phyloP scores from a whole-genome alignment of 768 basidiomycete genomes.

The Trichaptum fuscoviolaceum region DNA sequence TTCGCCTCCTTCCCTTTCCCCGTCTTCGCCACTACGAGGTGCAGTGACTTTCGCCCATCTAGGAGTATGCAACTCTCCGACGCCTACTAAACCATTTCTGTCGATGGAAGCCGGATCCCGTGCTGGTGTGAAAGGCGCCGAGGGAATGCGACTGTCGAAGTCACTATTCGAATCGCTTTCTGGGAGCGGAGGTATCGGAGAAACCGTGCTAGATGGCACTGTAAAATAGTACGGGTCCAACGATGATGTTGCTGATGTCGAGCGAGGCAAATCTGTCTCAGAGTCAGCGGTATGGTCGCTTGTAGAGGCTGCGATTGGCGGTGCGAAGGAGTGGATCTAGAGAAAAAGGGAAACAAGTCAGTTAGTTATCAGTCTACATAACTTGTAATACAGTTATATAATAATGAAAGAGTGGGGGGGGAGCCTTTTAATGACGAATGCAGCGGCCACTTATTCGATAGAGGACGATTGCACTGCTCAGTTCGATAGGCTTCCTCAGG shows the following conservation, averaged over 20 bases:
- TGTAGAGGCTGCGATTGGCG: neutral
- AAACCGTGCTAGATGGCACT: slow-evolving; percentile 60
- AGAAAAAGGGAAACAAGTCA: neutral
- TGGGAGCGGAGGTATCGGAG: slow-evolving; percentile 46
- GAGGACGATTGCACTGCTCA: neutral
- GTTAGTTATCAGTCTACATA: neutral
- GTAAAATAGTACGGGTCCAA: slow-evolving; percentile 90
- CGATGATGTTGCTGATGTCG: slow-evolving; percentile 72
- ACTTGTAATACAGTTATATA: neutral
- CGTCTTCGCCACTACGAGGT: slow-evolving; percentile 21
- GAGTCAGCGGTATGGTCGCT: slow-evolving; percentile 34
- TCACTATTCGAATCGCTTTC: slow-evolving; percentile 17
- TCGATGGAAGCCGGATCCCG: slow-evolving; percentile 79
- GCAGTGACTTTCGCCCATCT: slow-evolving; percentile 57
- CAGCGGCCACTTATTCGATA: neutral
- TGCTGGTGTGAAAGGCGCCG: slow-evolving; percentile 65
- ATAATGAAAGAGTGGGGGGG: too few relatives aligned
- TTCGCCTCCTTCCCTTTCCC: slow-evolving; percentile 28
- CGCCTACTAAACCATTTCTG: slow-evolving; percentile 82
- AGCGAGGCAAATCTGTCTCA: slow-evolving; percentile 47
- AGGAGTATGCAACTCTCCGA: slow-evolving; percentile 96
- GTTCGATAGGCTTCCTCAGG: neutral
- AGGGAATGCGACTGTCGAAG: slow-evolving; percentile 38
- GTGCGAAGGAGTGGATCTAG: neutral
- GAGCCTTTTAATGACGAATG: too few relatives aligned